These are phyloP conservation scores for Cercophora samala DNA, from an alignment of 495 filamentous ascomycete genomes.

Conservation along the genomic window DNA sequence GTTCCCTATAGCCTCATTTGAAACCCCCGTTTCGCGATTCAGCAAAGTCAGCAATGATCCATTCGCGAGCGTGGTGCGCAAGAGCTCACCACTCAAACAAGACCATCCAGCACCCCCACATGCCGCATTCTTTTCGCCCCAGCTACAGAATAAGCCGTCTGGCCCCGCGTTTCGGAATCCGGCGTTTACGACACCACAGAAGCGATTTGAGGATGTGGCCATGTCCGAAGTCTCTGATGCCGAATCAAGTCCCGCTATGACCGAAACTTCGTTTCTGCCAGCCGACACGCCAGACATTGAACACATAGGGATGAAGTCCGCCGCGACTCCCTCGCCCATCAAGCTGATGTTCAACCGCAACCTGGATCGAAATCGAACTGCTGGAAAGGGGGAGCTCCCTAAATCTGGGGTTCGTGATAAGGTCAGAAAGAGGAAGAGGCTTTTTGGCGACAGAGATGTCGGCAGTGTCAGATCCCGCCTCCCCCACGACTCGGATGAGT, in stretches of 20 bases:
- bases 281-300: constrained; percentile 46
- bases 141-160: constrained; percentile 32
- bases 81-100: constrained; percentile 31
- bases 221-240: constrained; percentile 67
- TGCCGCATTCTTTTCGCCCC: constrained; percentile 38
- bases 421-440: constrained; percentile 47
- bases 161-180: constrained; percentile 60
- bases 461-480: constrained; percentile 42
- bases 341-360: constrained; percentile 41
- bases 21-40: constrained; percentile 26
- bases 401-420: constrained; percentile 35
- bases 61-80: constrained; percentile 31
- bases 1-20: constrained; percentile 26
- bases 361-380: constrained; percentile 46
- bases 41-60: constrained; percentile 26
- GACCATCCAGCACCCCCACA: constrained; percentile 37
- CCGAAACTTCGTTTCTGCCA: constrained; percentile 61
- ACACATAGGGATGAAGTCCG: constrained; percentile 34
- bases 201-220: constrained; percentile 57
- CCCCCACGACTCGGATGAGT: constrained; percentile 55
- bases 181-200: constrained; percentile 78
- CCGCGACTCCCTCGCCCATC: constrained; percentile 39
- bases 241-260: constrained; percentile 73
- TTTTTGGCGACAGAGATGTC: constrained; percentile 41
- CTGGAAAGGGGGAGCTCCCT: constrained; percentile 41